Conservation (phyloP, 768 basidiomycete species). For the Saitozyma sp. region DNA sequence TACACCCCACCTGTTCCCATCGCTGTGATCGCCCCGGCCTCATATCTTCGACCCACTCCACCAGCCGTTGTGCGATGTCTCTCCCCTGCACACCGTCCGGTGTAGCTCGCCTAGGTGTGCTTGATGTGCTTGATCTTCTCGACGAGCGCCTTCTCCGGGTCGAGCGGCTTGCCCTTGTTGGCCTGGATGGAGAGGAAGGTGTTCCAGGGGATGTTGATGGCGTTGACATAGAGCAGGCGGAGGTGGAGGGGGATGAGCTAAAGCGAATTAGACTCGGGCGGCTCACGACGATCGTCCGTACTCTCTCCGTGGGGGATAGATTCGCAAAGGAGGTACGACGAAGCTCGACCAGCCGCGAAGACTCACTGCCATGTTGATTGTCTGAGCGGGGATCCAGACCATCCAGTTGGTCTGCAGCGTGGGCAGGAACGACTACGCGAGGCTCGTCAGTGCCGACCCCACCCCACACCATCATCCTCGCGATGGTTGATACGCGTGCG, state of each 20-base stretch:
- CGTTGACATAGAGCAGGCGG: conserved; percentile 43
- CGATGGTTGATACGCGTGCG: not conserved
- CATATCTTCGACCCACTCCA: too few species aligned
- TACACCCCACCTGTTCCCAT: too few species aligned
- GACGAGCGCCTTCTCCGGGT: conserved; percentile 1
- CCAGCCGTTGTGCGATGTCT: too few species aligned
- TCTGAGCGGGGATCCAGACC: conserved; percentile 48
- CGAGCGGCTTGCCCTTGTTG: conserved; percentile 26
- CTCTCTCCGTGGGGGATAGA: not conserved
- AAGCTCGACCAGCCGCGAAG: not conserved
- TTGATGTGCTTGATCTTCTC: conserved; percentile 13
- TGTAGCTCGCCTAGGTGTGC: not conserved
- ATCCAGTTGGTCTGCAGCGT: conserved; percentile 50
- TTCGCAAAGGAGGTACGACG: not conserved
- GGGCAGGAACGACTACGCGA: conserved; percentile 35
- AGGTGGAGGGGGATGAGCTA: conserved; percentile 48
- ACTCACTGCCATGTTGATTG: conserved; percentile 45
- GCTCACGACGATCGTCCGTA: not conserved
- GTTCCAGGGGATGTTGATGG: conserved; percentile 51
- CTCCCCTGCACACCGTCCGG: too few species aligned
- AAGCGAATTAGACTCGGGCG: not conserved
- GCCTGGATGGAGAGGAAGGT: conserved; percentile 45
- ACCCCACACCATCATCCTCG: not conserved
- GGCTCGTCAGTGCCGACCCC: not conserved
- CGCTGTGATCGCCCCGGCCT: too few species aligned